Evolutionary conservation across 176 grass and related monocot species (phyloP), one percentile per base, ranked within the genome.

Genomic region (Oryza longistaminata): DNA sequence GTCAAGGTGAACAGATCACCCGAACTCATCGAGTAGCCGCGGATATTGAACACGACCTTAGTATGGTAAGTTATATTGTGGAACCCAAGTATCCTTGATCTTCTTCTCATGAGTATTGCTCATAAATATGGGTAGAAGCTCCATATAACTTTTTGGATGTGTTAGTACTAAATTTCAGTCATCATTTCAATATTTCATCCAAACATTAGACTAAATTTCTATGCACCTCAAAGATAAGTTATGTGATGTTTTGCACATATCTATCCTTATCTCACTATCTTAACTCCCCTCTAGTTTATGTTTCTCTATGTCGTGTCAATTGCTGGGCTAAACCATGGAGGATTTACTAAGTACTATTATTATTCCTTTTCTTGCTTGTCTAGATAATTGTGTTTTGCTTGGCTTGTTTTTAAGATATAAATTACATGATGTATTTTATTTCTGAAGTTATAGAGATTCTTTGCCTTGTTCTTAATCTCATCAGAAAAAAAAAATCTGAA

Each of bases 1-100:
- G 87, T 74, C 97, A 99, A 71, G 93, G 97, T 21, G 89, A 99
- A 82, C 97, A 99, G 87, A 99, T 99, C 64, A 80, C 71, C 40
- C 67, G 61, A 55, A 91, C 93, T 71, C 97, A 99, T 88, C 84
- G 81, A 83, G 66, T 80, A 45, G 97, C 90, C 25, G 82, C 87
- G 78, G 75, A 91, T 68, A 96, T 99, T 17, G 97, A 96, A 81
- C 85, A 88, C 9, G 97, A 99, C 79, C 97, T 99, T 85, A 94
- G 88, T 70, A 77, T 93, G 90, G 97, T 99, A 92, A 80, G 74
- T 74, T 89, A 33, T 10, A 12, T 81, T 22, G 7, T 7, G 29
- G 80, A 76, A n/a, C 65, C 29, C 15, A 62, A 10, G 3, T 76
- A 42, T 64, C 74, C 39, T 85, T 44, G 35, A 66, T 11, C 21